Evolutionary conservation across 2,329 filamentous ascomycete genomes (phyloP), one percentile per base, ranked within the genome.

Genomic region (Exophiala viscosa): DNA sequence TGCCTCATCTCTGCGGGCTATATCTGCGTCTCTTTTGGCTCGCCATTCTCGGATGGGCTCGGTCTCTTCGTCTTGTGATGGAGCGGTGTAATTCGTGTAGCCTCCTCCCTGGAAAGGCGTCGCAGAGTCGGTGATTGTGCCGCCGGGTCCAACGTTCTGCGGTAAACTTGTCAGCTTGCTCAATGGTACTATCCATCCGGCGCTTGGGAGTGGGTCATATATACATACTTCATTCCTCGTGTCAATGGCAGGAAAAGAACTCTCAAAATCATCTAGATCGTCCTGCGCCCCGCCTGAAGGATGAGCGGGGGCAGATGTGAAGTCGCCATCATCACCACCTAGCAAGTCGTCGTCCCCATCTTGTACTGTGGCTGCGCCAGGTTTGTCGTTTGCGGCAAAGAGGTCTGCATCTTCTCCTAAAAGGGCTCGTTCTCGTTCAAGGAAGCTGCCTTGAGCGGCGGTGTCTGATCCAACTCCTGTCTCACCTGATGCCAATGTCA

Each of bases 381-480:
- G 69, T 59, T 95, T 89, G 66, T 86, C 84, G 56, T 83, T 80
- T 31, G 88, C 87, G 59, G 86, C 80, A 71, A 99, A 99, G 75
- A 91, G 88, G 64, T 90, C 82, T 55, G 93, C 93, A 70, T 97
- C 93, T 59, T 96, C 93, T 61, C 93, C 93, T 6, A 99, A 83
- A 14, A 86, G 73, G 57, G 90, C 93, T 67, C 90, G 89, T 76
- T 99, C 93, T 62, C 92, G 88, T 58, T 88, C 85, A 44, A 97
- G 83, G 70, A 99, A 97, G 72, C 96, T 90, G 66, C 89, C 84
- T 48, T 55, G 55, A n/a, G 54, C 55, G 87, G 72, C 59, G 53
- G 55, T 59, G 32, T 62, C 47, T 34, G 55, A 47, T 43, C 57
- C 42, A 31, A 62, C 44, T 40, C 59, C 54, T 44, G 50, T 57